Evolutionary conservation across 495 filamentous ascomycete species (phyloP).

Genomic region (Hypoxylon rickii): DNA sequence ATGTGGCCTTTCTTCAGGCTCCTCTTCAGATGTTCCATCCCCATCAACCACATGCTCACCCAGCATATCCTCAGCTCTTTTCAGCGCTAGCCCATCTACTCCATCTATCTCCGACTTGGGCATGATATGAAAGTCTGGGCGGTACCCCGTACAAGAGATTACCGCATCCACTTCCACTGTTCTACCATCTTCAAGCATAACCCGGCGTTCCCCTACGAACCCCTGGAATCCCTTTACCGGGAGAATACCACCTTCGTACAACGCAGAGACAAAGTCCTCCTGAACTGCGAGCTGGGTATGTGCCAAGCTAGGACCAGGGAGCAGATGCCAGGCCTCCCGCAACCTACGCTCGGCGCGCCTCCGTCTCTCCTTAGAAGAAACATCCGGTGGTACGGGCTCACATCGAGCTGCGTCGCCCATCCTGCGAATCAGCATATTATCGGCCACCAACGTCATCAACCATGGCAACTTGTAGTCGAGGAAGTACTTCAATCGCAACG

Average conservation of each 20-base stretch:
- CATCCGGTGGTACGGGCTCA: slow-evolving; percentile 2
- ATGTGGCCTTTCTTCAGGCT: slow-evolving; percentile 3
- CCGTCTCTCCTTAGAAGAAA: slow-evolving; percentile 5
- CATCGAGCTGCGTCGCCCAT: slow-evolving; percentile 23
- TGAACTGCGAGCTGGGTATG: slow-evolving; percentile 19
- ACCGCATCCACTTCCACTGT: slow-evolving; percentile 31
- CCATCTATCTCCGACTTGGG: slow-evolving; percentile 29
- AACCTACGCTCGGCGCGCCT: slow-evolving; percentile 6
- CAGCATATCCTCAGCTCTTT: neutral
- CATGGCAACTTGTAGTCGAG: slow-evolving; percentile 22
- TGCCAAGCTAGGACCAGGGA: slow-evolving; percentile 20
- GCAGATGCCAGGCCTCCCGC: slow-evolving; percentile 17
- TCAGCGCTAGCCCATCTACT: slow-evolving; percentile 12
- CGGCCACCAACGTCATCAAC: slow-evolving; percentile 15
- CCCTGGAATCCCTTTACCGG: slow-evolving; percentile 26
- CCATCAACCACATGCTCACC: neutral
- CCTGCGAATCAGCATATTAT: slow-evolving; percentile 14
- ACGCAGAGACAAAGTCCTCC: slow-evolving; percentile 27
- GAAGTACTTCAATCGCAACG: slow-evolving; percentile 18
- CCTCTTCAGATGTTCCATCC: neutral
- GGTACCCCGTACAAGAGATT: slow-evolving; percentile 39
- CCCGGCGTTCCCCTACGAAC: slow-evolving; percentile 15
- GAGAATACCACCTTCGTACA: slow-evolving; percentile 19
- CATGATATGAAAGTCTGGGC: slow-evolving; percentile 29
- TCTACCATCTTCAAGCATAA: slow-evolving; percentile 24